Evolutionary conservation across 768 basidiomycete species (phyloP), one percentile per base, ranked within the genome.

Genomic region (Boletus subcaerulescens): DNA sequence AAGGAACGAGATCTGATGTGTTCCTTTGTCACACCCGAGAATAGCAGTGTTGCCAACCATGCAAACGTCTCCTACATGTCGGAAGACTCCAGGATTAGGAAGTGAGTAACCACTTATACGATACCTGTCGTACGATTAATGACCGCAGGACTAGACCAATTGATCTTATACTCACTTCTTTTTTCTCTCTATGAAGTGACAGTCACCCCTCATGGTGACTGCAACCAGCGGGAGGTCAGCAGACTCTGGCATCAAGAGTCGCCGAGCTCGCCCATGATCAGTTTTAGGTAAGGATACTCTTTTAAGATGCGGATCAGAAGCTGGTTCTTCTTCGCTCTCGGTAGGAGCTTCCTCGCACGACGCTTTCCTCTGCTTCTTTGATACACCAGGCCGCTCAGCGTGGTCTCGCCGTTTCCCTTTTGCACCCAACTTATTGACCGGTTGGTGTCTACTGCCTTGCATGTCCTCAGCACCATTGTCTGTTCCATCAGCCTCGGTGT

Each of bases 31-130:
- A 64, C 75, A 80, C 14, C 74, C 79, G 56, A 83, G 63, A 48
- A 80, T 69, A 32, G 72, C 71, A 18, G 68, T 74, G 45, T 77
- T 68, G 14, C 69, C 72, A 31, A 78, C 62, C 52, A 76, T 69
- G 51, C 75, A 73, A 20, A 75, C 80, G 58, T 84, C 80, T 43
- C 71, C 72, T 50, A 81, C 79, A 58, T 76, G 76, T 33, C 71
- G 68, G 60, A 71, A 67, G 29, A 58, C 59, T 36, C 65, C 67
- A 4, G 69, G 58, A 59, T 71, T 73, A 48, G 75, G 76, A 54
- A 77, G 62, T 4, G 77, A 80, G 50, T 65, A 67, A 15, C 64
- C 60, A 22, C 69, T 69, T 46, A 75, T 69, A 50, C 77, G 68
- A 44, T 65, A 67, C 48, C 75, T 76, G 58, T 48, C 49, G 48